A percentile compares a stretch with the other conserved stretches of the same genome.
These are phyloP conservation scores for Candida caryicola DNA, from an alignment of 805 yeast genomes.

Conservation along the genomic window DNA sequence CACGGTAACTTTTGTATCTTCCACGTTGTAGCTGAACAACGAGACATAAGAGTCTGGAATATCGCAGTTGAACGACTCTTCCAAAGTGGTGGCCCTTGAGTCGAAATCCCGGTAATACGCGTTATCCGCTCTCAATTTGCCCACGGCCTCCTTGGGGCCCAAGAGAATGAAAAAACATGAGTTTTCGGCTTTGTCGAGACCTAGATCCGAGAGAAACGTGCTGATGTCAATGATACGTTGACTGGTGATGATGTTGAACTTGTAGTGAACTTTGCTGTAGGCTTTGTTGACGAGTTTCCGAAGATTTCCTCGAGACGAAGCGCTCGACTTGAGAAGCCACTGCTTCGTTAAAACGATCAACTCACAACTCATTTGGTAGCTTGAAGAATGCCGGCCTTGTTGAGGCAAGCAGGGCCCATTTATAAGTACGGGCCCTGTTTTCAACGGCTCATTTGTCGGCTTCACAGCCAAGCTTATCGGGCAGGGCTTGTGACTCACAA, in stretches of 20 bases:
- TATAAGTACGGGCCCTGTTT: too few species aligned
- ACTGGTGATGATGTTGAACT: constrained; percentile 40
- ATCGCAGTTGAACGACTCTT: constrained; percentile 24
- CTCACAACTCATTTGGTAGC: constrained; percentile 25
- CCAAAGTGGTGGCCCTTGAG: constrained; percentile 15
- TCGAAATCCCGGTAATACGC: constrained; percentile 26
- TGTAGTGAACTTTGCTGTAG: constrained; percentile 46
- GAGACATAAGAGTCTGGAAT: constrained; percentile 20
- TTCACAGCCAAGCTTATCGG: too few species aligned
- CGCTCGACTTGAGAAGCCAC: constrained; percentile 17
- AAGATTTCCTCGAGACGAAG: constrained; percentile 2
- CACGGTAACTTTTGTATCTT: constrained; percentile 14
- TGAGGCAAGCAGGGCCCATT: too few species aligned
- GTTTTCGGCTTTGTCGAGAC: constrained; percentile 16
- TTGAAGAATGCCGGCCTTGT: too few species aligned
- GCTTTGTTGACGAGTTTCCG: constrained; percentile 45
- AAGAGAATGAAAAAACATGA: constrained; percentile 23
- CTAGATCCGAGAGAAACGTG: constrained; percentile 23
- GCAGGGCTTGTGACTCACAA: too few species aligned
- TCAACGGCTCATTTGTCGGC: too few species aligned
- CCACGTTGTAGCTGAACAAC: constrained; percentile 18
- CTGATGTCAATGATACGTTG: constrained; percentile 36
- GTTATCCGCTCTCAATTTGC: constrained; percentile 20
- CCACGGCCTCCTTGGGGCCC: constrained; percentile 22
- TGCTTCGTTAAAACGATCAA: constrained; percentile 19